Conservation (phyloP, 305 asterid species). For the Fraxinus floribunda region DNA sequence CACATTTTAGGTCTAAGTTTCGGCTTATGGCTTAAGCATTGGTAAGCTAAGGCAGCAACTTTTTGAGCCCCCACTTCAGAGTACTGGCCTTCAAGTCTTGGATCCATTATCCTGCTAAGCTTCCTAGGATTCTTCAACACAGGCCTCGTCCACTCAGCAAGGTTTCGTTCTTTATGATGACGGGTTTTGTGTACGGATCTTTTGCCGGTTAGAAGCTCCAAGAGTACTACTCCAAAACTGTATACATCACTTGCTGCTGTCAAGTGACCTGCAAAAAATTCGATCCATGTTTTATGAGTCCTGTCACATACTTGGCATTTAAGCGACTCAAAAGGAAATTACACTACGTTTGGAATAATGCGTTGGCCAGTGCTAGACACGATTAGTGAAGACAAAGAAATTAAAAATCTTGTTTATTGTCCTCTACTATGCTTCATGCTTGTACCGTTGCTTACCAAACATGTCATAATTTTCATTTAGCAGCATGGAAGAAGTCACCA, state of each 20-base stretch:
- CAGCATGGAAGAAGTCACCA: background rate
- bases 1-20: constrained; percentile 62
- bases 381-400: background rate
- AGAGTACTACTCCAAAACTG: constrained; percentile 75
- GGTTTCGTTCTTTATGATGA: constrained; percentile 61
- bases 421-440: background rate
- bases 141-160: constrained; percentile 78
- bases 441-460: background rate
- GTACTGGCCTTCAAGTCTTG: constrained; percentile 69
- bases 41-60: constrained; percentile 62
- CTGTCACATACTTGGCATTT: background rate
- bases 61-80: constrained; percentile 53
- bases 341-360: background rate
- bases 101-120: constrained; percentile 59
- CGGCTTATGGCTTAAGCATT: constrained; percentile 65
- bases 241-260: constrained; percentile 90
- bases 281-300: background rate
- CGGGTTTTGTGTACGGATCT: constrained; percentile 72
- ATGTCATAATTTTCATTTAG: background rate
- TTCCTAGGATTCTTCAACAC: constrained; percentile 64
- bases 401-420: too few relatives aligned
- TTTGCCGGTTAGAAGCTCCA: constrained; percentile 75
- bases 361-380: background rate
- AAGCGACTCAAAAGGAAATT: background rate
- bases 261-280: constrained; percentile 55